Base-by-base conservation (phyloP, 805 yeast genomes). In the Teunomyces cretensis region DNA sequence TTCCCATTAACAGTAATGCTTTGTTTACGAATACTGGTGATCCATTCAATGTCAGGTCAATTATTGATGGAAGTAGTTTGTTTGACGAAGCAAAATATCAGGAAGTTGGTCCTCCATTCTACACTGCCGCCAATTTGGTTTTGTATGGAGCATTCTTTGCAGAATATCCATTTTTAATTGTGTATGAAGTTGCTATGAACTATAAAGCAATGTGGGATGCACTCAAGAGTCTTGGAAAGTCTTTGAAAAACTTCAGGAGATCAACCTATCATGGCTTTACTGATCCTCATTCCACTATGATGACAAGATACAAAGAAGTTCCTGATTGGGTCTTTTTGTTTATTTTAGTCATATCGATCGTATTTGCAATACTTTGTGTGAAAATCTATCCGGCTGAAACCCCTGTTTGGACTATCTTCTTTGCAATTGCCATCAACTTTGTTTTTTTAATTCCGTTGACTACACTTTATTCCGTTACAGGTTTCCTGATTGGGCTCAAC, bases 231-330 rank as follows among this genome's bases (percentile, higher is more conserved):
- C 47, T 56, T 6, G 40, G 14, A n/a, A 39, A 39, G 2, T 41
- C 53, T 9, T 28, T 62, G 24, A 57, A 41, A 17, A 42, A 54
- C 49, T 50, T 52, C 49, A 50, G 39, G 9, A 49, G 48, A 32
- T 64, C 70, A 1, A 53, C 60, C 9, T 64, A 55, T 39, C 67
- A 61, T 22, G 72, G 65, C 0, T 66, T 58, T 45, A 44, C 61
- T 33, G 72, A 67, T 45, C 63, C 71, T 2, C 65, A 59, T 42
- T 51, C 64, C 33, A 56, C 50, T 40, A 60, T 64, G 63, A 67
- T 66, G 71, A 51, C 51, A 33, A 53, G 55, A 17, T 66, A 66
- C 47, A 57, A 54, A 30, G 71, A 66, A 50, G 68, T 64, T 19
- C 70, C 70, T 1, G 70, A 66, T 35, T 63, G 66, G 64, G 53